Percentiles rank a stretch among this genome's conserved stretches.
Evolutionary conservation across 345 rosid species (phyloP).

Genomic region (Gossypium longicalyx): DNA sequence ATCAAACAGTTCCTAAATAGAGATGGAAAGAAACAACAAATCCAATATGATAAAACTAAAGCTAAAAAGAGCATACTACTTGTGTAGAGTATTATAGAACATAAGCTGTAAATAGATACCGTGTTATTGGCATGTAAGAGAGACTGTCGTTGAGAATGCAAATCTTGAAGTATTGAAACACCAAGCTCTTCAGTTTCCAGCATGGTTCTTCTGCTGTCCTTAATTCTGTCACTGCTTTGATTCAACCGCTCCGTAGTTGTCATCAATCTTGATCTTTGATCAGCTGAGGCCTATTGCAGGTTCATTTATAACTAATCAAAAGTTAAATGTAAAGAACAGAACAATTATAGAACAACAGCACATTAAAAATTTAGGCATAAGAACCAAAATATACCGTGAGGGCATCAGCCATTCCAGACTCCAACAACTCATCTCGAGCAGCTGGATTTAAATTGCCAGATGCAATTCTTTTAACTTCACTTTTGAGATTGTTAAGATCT

Average conservation of each 20-base stretch:
- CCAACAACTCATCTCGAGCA: conserved; percentile 66
- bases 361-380: background rate
- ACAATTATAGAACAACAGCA: background rate
- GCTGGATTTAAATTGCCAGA: conserved; percentile 47
- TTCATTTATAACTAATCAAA: background rate
- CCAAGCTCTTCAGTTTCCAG: conserved; percentile 97
- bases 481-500: conserved; percentile 78
- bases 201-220: conserved; percentile 87
- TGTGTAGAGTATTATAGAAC: background rate
- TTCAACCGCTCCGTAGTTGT: conserved; percentile 71
- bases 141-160: conserved; percentile 84
- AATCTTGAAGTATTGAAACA: conserved; percentile 91
- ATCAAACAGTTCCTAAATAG: background rate
- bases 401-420: conserved; percentile 77
- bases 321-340: background rate
- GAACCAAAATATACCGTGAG: conserved; percentile 37
- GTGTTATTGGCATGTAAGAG: conserved; percentile 71
- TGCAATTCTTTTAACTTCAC: conserved; percentile 56
- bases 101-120: conserved; percentile 29
- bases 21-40: background rate
- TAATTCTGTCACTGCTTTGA: conserved; percentile 61
- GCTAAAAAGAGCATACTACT: background rate
- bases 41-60: background rate
- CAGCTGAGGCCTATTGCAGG: conserved; percentile 67
- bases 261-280: conserved; percentile 85